These are phyloP conservation scores for Phytopythium oedochilum DNA, from an alignment of 352 stramenopile genomes.

Conservation along the genomic window DNA sequence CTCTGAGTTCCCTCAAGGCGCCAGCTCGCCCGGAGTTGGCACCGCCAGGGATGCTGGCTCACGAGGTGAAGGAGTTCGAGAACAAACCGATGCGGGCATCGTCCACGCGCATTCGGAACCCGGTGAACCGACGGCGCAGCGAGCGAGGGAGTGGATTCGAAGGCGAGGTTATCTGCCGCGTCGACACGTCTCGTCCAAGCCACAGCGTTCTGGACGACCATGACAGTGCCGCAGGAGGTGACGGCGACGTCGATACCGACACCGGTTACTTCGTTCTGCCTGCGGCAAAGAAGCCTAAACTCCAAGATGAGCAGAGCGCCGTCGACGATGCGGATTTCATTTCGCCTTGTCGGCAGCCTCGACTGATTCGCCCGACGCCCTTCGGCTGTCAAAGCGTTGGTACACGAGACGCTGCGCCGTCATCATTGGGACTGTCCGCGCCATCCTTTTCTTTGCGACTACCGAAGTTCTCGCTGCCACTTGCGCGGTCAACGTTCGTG, in stretches of 20 bases:
- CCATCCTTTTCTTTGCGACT: background rate
- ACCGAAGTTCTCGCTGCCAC: conserved; percentile 4
- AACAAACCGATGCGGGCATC: conserved; percentile 27
- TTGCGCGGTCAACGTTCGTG: conserved; percentile 22
- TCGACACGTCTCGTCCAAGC: conserved; percentile 23
- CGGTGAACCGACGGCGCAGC: conserved; percentile 39
- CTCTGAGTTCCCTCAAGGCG: conserved; percentile 25
- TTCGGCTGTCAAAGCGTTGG: conserved; percentile 12
- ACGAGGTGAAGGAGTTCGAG: conserved; percentile 45
- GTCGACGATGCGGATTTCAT: background rate
- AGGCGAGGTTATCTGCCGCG: conserved; percentile 54
- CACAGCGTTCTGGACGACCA: conserved; percentile 1
- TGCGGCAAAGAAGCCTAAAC: background rate
- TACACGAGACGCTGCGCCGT: too few species aligned
- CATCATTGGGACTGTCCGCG: too few species aligned
- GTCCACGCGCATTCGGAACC: conserved; percentile 50
- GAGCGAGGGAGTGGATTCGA: conserved; percentile 63
- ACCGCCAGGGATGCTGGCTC: conserved; percentile 7
- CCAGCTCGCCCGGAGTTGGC: background rate
- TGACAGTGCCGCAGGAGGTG: background rate
- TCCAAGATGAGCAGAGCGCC: background rate
- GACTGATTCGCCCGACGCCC: conserved; percentile 20
- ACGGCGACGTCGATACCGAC: background rate
- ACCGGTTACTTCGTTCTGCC: background rate
- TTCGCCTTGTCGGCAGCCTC: too few species aligned